phyloP scores from a whole-genome alignment of 2,329 filamentous ascomycete species.

The Pseudocercospora musae region DNA sequence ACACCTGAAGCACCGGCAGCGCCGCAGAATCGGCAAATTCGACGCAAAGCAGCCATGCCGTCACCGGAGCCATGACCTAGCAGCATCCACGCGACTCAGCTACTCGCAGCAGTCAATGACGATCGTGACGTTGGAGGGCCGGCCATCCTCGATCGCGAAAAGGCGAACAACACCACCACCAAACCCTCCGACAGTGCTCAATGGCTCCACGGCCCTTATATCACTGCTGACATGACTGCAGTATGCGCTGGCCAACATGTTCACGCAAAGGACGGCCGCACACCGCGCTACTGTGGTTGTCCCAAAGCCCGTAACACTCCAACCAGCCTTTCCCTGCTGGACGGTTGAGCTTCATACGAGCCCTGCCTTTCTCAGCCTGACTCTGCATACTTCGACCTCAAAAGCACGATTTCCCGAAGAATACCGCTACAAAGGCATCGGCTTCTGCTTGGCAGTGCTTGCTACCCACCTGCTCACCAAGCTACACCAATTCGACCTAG shows the following conservation, averaged over 20 bases:
- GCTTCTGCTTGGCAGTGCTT: neutral
- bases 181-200: neutral
- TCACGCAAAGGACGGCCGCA: neutral
- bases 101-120: neutral
- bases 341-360: neutral
- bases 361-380: constrained; percentile 4
- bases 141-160: neutral
- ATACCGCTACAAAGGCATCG: neutral
- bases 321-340: neutral
- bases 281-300: neutral
- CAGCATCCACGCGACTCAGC: neutral
- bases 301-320: neutral
- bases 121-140: neutral
- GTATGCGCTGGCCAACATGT: neutral
- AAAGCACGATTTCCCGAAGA: constrained; percentile 3
- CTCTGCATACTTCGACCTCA: constrained; percentile 18
- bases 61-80: constrained; percentile 1
- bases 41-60: constrained; percentile 1
- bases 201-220: neutral
- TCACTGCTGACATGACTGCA: neutral
- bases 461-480: neutral
- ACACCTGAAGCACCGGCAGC: constrained; percentile 3
- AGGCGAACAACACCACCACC: neutral
- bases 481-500: neutral
- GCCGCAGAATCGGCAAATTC: neutral